Conservation (phyloP, 2,329 filamentous ascomycete species). For the Xylariales sp. region DNA sequence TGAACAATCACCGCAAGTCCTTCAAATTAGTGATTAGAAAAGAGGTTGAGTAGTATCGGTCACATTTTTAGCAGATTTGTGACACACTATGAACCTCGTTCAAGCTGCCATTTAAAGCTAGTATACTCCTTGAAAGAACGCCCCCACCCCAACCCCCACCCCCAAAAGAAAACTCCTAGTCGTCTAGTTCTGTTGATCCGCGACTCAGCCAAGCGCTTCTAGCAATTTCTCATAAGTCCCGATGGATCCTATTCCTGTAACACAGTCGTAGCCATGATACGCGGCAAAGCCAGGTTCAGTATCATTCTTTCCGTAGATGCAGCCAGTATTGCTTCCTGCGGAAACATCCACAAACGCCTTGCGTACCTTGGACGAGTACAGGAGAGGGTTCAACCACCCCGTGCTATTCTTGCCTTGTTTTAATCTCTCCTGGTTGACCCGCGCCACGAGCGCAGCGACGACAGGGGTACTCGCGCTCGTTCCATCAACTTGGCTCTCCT, state of each 20-base stretch:
- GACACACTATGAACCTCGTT: too few species aligned
- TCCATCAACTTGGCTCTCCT: slow-evolving; percentile 19
- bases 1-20: too few species aligned
- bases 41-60: too few species aligned
- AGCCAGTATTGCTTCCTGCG: slow-evolving; percentile 34
- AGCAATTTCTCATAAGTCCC: slow-evolving; percentile 30
- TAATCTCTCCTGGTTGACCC: slow-evolving; percentile 49
- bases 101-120: too few species aligned
- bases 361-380: slow-evolving; percentile 34
- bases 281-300: slow-evolving; percentile 40
- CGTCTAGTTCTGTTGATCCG: too few species aligned
- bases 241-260: slow-evolving; percentile 46
- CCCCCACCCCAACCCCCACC: too few species aligned
- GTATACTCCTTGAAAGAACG: too few species aligned
- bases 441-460: slow-evolving; percentile 47
- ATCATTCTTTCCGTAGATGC: slow-evolving; percentile 27
- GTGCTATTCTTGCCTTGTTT: slow-evolving; percentile 41
- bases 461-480: slow-evolving; percentile 47
- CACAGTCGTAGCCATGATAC: slow-evolving; percentile 39
- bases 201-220: not conserved
- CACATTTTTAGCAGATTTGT: too few species aligned
- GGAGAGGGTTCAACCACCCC: slow-evolving; percentile 48
- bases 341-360: slow-evolving; percentile 38
- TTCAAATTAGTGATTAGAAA: too few species aligned
- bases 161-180: too few species aligned